phyloP scores from a whole-genome alignment of 257 asterid genomes.

The Lycium ferocissimum region DNA sequence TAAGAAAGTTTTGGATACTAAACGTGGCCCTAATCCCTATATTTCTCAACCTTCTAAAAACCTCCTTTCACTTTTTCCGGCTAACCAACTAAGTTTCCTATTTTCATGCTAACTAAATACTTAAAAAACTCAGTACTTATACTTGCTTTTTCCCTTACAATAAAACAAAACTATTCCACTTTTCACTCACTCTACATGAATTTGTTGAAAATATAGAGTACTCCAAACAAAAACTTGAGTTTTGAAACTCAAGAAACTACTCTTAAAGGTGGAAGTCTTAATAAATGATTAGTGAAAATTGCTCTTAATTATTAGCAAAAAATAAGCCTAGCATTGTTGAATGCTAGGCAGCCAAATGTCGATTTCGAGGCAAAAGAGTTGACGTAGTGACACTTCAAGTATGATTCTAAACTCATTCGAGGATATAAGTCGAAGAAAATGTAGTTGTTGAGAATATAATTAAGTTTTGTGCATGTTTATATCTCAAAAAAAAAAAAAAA shows the following conservation, averaged over 20 bases:
- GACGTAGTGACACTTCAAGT: constrained; percentile 31
- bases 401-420: background rate
- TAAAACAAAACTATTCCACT: constrained; percentile 18
- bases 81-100: constrained; percentile 19
- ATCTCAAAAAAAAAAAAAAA: no score
- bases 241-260: background rate
- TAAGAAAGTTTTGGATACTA: background rate
- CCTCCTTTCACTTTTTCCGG: constrained; percentile 27
- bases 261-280: background rate
- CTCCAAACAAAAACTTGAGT: background rate
- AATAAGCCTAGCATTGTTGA: constrained; percentile 59
- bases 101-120: constrained; percentile 26
- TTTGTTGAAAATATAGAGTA: background rate
- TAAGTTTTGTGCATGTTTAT: background rate
- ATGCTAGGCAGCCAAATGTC: constrained; percentile 60
- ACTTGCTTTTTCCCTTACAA: background rate
- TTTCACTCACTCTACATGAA: constrained; percentile 10
- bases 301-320: background rate
- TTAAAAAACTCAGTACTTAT: constrained; percentile 25
- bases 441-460: no score
- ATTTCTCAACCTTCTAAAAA: constrained; percentile 21
- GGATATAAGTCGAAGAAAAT: no score
- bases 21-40: constrained; percentile 17
- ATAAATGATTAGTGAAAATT: constrained; percentile 25
- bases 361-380: constrained; percentile 56